Conservation (phyloP, 2,329 filamentous ascomycete genomes). For the Coniella vitis region DNA sequence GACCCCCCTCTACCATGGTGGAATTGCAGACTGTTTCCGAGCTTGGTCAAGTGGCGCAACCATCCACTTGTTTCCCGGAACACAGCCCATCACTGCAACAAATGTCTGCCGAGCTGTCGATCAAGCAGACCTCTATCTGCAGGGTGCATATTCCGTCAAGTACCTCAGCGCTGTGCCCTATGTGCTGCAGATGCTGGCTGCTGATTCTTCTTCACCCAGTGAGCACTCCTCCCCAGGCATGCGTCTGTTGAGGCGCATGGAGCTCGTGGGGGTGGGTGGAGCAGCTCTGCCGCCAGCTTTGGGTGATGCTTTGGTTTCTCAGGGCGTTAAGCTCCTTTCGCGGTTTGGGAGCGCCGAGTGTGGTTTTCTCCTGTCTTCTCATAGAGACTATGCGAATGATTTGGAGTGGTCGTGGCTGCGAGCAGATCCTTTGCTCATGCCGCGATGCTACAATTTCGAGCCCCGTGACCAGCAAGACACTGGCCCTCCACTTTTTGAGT, state of each 20-base stretch:
- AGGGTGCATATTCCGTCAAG: constrained; percentile 27
- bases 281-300: constrained; percentile 47
- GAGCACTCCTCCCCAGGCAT: constrained; percentile 31
- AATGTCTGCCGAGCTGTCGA: constrained; percentile 45
- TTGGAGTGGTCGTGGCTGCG: constrained; percentile 57
- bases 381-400: constrained; percentile 47
- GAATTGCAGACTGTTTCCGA: constrained; percentile 54
- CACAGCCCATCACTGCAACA: constrained; percentile 46
- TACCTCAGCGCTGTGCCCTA: constrained; percentile 60
- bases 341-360: constrained; percentile 61
- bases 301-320: constrained; percentile 44
- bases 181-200: constrained; percentile 46
- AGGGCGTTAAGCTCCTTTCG: constrained; percentile 50
- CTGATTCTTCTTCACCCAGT: constrained; percentile 14
- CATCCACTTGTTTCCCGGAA: constrained; percentile 57
- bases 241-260: constrained; percentile 40
- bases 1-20: constrained; percentile 60
- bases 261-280: constrained; percentile 57
- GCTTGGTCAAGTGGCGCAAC: constrained; percentile 53
- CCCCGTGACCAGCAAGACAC: constrained; percentile 24
- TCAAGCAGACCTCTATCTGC: constrained; percentile 23
- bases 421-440: constrained; percentile 18
- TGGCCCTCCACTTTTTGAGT: constrained; percentile 35
- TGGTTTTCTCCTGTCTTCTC: constrained; percentile 57
- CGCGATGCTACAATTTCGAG: constrained; percentile 38